Base-by-base conservation (phyloP, 352 stramenopile species). In the Phytophthora boehmeriae region DNA sequence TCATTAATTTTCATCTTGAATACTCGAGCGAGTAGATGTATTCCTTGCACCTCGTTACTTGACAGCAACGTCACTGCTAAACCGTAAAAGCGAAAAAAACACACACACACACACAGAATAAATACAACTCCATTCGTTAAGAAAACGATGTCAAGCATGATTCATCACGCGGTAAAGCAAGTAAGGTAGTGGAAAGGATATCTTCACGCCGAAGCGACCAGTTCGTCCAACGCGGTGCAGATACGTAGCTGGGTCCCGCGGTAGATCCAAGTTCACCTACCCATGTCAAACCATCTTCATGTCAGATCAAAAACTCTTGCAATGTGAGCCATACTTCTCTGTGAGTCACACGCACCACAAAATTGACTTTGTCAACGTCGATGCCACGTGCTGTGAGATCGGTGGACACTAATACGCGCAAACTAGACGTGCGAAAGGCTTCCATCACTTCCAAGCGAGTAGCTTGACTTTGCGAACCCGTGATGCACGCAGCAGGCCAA, bases 351-450 rank as follows among this genome's bases (percentile, higher is more conserved):
- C 54, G 32, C 52, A 84, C 77, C 41, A 93, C 85, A 66, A 93
- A 86, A 43, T 91, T 91, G 44, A 93, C 85, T 34, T 73, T 78
- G 32, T 91, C 83, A 14, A 93, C 65, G 45, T 93, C 85, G 58
- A 93, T 90, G 11, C 85, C 85, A 38, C 85, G 72, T 16, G 85
- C 80, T 8, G 76, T 91, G 44, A 93, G 81, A 49, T 93, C 85
- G 0, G 85, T 93, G 8, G 85, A 89, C 44, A 93, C 80, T 13
- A 93, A 55, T n/a, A 92, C 75, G 16, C 85, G 85, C 20, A 76
- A 69, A 8, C 60, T 63, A 20, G 77, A 76, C 4, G 66, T 30
- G 20, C 83, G 73, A 65, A 93, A 91, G 14, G 47, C 52, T 39
- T 79, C 65, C 85, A 93, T 93, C 14, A 86, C 77, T 19, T 75